Percentiles rank a stretch among this genome's conserved stretches.
These are phyloP conservation scores for Echinochloa phyllopogon DNA, from an alignment of 176 grass and related monocot genomes.

Conservation along the genomic window DNA sequence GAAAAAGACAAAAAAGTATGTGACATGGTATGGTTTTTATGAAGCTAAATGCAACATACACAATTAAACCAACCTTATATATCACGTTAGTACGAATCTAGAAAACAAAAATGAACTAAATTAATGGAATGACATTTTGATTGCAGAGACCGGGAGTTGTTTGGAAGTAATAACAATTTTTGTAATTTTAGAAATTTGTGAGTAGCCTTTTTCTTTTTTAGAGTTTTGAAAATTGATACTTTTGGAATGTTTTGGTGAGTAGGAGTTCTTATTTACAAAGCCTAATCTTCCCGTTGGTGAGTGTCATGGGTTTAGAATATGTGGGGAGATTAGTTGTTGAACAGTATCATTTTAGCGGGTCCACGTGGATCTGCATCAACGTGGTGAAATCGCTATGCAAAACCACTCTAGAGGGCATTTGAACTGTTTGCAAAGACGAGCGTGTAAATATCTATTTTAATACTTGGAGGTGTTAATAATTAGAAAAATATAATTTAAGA, in stretches of 20 bases:
- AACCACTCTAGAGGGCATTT: no score
- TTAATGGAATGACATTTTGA: background rate
- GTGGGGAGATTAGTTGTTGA: no score
- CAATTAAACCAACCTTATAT: background rate
- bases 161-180: background rate
- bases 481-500: no score
- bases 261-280: background rate
- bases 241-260: background rate
- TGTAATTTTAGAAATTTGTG: background rate
- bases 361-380: no score
- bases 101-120: background rate
- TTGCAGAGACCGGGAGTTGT: background rate
- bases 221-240: background rate
- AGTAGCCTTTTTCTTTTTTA: background rate
- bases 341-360: no score
- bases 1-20: no score
- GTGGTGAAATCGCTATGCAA: no score
- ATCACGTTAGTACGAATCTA: background rate
- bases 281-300: background rate
- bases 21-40: no score
- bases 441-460: no score
- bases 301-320: no score
- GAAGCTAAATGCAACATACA: background rate
- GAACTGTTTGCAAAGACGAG: no score
- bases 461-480: no score